Evolutionary conservation across 2,329 filamentous ascomycete species (phyloP), one percentile per base, ranked within the genome.

Genomic region (Fusarium aywerte): DNA sequence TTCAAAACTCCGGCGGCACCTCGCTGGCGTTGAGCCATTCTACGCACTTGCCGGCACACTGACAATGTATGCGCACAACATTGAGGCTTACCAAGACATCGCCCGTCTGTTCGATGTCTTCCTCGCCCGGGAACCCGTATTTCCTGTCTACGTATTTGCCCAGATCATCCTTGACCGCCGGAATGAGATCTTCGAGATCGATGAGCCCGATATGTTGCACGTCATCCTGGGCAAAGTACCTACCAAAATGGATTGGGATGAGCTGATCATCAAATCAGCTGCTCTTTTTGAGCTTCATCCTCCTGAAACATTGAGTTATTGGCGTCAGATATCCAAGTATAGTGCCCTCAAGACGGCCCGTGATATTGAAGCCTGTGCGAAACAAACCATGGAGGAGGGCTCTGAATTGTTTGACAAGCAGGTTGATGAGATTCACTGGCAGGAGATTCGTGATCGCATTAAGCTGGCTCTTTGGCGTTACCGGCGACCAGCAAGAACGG

Each of bases 51-150:
- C 92, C n/a, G 93, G 93, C 45, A 97, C 93, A 1, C 85, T 99
- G 40, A 99, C 96, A 32, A 89, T 99, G 82, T 99, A 97, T 78
- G 93, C 96, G 18, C 96, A 99, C 79, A 95, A 98, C 76, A 93
- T 99, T 63, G 90, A 96, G 78, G 89, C 90, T 39, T 97, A 97
- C 76, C 87, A 87, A 65, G 91, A 95, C 69, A 98, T 99, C 74
- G 88, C 93, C 32, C 88, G 96, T 23, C 82, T 99, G 2, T 99
- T 97, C 77, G 96, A 99, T 80, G 94, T 95, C 54, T 85, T 99
- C 45, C 84, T 99, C 7, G 92, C 95, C 4, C 88, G 87, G 47
- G 92, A 96, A 77, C 92, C 94, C n/a, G 90, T 92, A 36, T 93
- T 97, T 73, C 90, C 90, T 18, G 86, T 98, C 51, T 99, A 99